Evolutionary conservation across 2,329 filamentous ascomycete genomes (phyloP).

Genomic region (Exserohilum rostratum): DNA sequence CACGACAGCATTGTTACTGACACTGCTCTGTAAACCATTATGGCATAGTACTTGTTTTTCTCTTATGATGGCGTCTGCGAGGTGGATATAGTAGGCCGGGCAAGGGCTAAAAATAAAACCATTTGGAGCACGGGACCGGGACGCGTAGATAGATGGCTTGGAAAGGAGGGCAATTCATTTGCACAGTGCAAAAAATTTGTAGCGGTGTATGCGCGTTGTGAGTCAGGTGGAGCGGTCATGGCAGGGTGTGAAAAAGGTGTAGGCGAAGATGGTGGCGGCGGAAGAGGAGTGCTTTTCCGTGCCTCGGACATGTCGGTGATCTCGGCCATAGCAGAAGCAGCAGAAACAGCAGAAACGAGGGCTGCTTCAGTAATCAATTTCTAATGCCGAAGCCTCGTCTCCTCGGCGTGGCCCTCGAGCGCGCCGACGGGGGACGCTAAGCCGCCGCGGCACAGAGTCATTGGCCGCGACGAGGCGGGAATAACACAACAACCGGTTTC

Average conservation of each 20-base stretch:
- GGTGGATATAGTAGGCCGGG: not conserved
- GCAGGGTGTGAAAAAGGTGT: not conserved
- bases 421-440: not conserved
- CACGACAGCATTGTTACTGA: slow-evolving; percentile 27
- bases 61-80: slow-evolving; percentile 12
- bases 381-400: not conserved
- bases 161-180: slow-evolving; percentile 16
- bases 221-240: not conserved
- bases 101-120: not conserved
- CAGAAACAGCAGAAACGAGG: too few species aligned
- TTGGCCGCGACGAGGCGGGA: slow-evolving; percentile 4
- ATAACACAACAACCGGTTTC: slow-evolving; percentile 9
- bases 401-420: not conserved
- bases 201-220: not conserved
- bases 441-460: not conserved
- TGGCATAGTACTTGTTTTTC: slow-evolving; percentile 14
- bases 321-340: not conserved
- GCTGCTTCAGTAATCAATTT: not conserved
- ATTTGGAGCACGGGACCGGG: too few species aligned
- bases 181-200: not conserved
- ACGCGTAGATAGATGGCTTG: slow-evolving; percentile 17
- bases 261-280: not conserved
- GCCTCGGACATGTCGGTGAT: not conserved
- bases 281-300: not conserved
- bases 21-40: slow-evolving; percentile 31